These are phyloP conservation scores for Solanum paucissectum DNA, from an alignment of 257 asterid genomes.

Conservation along the genomic window DNA sequence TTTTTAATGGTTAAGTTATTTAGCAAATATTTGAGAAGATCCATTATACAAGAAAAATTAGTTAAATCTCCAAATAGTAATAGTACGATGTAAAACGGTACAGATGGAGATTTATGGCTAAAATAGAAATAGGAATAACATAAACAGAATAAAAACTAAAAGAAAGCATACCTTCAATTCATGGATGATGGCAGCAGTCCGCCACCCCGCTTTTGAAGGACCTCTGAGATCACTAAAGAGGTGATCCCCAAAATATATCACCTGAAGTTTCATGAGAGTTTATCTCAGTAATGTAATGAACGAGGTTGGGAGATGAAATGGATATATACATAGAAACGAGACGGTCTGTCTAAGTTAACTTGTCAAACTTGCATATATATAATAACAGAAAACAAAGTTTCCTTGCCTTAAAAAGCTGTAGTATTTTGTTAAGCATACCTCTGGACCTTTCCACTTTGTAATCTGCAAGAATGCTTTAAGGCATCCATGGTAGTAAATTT, in stretches of 20 bases:
- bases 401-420: background rate
- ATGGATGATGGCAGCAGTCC: slow-evolving; percentile 90
- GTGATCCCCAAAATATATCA: slow-evolving; percentile 98
- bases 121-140: background rate
- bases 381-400: background rate
- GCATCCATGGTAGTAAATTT: slow-evolving; percentile 89
- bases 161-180: slow-evolving; percentile 65
- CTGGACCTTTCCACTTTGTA: slow-evolving; percentile 97
- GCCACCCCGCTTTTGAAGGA: slow-evolving; percentile 98
- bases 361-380: background rate
- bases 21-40: background rate
- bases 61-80: background rate
- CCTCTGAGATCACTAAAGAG: slow-evolving; percentile 95
- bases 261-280: slow-evolving; percentile 25
- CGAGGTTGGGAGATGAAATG: background rate
- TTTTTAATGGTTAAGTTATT: background rate
- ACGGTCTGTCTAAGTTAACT: background rate
- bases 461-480: slow-evolving; percentile 82
- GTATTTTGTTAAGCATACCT: slow-evolving; percentile 33
- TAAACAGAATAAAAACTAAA: background rate
- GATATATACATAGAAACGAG: background rate
- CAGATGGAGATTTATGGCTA: background rate
- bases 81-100: background rate
- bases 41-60: background rate
- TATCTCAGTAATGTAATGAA: background rate